Percentiles rank a stretch among this genome's conserved stretches.
Evolutionary conservation across 345 rosid species (phyloP).

Genomic region (Bruguiera sexangula): DNA sequence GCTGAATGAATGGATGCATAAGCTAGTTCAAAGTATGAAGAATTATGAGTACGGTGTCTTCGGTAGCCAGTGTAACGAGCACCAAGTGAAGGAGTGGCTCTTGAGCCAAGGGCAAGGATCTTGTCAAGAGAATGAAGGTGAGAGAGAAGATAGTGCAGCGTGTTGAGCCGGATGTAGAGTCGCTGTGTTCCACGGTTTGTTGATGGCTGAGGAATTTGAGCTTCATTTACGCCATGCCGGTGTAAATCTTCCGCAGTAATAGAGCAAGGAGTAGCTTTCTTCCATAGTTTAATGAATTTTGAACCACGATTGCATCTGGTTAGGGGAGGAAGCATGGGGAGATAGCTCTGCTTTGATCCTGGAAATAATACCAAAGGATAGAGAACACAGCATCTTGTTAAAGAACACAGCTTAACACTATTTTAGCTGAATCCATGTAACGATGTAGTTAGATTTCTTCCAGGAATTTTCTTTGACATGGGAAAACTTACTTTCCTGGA

Average conservation of each 20-base stretch:
- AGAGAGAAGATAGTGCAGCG: slow-evolving; percentile 66
- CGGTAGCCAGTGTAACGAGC: slow-evolving; percentile 16
- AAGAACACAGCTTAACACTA: no score
- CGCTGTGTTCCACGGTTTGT: slow-evolving; percentile 95
- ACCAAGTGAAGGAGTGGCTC: slow-evolving; percentile 21
- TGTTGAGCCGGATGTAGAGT: slow-evolving; percentile 79
- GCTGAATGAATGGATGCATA: slow-evolving; percentile 59
- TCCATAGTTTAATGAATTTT: slow-evolving; percentile 63
- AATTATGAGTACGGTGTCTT: slow-evolving; percentile 23
- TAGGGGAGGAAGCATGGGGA: slow-evolving; percentile 79
- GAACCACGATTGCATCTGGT: slow-evolving; percentile 82
- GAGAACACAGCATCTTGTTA: no score
- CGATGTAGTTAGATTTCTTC: no score
- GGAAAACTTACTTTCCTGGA: no score
- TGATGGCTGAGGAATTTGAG: slow-evolving; percentile 72
- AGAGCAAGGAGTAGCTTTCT: slow-evolving; percentile 65
- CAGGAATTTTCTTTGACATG: no score
- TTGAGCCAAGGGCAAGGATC: slow-evolving; percentile 65
- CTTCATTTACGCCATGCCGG: slow-evolving; percentile 25
- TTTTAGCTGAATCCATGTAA: no score
- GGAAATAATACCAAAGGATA: background rate
- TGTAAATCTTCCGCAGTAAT: slow-evolving; percentile 29
- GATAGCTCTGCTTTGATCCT: slow-evolving; percentile 81
- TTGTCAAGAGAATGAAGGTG: slow-evolving; percentile 82
- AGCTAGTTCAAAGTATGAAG: slow-evolving; percentile 56